Conservation (phyloP, 306 rosid species). For the Cucurbita pepo region DNA sequence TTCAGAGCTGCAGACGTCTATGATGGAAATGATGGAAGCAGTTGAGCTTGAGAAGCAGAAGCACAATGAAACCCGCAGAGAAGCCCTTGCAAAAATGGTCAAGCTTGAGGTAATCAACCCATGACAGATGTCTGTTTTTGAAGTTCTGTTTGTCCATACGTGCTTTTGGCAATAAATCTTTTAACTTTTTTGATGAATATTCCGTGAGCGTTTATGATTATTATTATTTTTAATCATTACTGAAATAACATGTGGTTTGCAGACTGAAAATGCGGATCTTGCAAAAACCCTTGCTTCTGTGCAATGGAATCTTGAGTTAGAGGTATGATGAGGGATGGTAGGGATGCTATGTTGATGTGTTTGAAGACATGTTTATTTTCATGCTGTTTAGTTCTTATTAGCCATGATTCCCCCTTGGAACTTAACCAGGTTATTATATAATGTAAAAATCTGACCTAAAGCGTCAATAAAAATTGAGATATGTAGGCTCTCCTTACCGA, state of each 20-base stretch:
- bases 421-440: background rate
- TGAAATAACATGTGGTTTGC: slow-evolving; percentile 30
- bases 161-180: background rate
- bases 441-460: background rate
- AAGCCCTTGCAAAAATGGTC: slow-evolving; percentile 55
- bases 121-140: slow-evolving; percentile 4
- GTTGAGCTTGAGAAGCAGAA: slow-evolving; percentile 90
- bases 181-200: background rate
- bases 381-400: background rate
- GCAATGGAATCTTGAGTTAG: slow-evolving; percentile 81
- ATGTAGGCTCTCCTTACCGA: background rate
- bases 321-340: slow-evolving; percentile 39
- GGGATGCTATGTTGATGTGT: background rate
- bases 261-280: slow-evolving; percentile 86
- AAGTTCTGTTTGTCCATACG: background rate
- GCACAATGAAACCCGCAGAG: slow-evolving; percentile 89
- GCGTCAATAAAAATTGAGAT: background rate
- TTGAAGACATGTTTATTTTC: background rate
- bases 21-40: slow-evolving; percentile 96
- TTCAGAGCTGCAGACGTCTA: slow-evolving; percentile 65
- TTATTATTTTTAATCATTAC: background rate
- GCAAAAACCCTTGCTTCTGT: slow-evolving; percentile 71
- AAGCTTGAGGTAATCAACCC: slow-evolving; percentile 56
- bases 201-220: too few species aligned
- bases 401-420: background rate